phyloP scores from a whole-genome alignment of 352 stramenopile genomes.

The Phytophthora ramorum region DNA sequence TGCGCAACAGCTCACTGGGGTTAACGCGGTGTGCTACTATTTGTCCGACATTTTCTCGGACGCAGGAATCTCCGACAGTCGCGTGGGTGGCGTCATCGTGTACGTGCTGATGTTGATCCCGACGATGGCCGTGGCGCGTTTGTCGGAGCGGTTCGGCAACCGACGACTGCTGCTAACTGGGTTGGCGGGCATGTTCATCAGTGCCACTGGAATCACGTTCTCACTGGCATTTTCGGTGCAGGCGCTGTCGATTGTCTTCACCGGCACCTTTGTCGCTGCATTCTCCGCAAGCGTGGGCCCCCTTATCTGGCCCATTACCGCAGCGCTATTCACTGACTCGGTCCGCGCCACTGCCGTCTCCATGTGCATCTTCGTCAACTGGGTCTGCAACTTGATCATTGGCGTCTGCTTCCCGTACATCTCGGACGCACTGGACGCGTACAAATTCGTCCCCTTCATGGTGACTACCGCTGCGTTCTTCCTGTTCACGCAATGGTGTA shows the following conservation, averaged over 20 bases:
- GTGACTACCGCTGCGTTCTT: slow-evolving; percentile 43
- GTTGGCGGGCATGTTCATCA: slow-evolving; percentile 57
- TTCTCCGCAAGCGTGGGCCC: slow-evolving; percentile 62
- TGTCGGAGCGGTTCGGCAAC: slow-evolving; percentile 53
- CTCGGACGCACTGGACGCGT: slow-evolving; percentile 44
- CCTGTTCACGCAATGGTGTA: slow-evolving; percentile 44
- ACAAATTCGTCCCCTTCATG: slow-evolving; percentile 63
- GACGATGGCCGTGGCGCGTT: slow-evolving; percentile 28
- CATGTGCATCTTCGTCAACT: slow-evolving; percentile 61
- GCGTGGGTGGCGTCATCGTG: slow-evolving; percentile 45
- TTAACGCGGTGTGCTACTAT: slow-evolving; percentile 76
- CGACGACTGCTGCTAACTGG: slow-evolving; percentile 50
- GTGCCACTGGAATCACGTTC: slow-evolving; percentile 52
- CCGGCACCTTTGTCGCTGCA: slow-evolving; percentile 48
- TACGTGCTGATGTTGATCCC: slow-evolving; percentile 46
- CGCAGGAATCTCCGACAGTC: slow-evolving; percentile 54
- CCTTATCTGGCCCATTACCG: slow-evolving; percentile 56
- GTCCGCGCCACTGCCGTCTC: slow-evolving; percentile 53
- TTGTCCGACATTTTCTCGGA: slow-evolving; percentile 64
- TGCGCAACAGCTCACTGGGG: slow-evolving; percentile 64
- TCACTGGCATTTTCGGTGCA: slow-evolving; percentile 38
- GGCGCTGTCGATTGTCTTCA: slow-evolving; percentile 58
- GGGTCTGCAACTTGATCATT: slow-evolving; percentile 60
- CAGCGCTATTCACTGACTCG: slow-evolving; percentile 66
- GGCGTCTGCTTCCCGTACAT: slow-evolving; percentile 69